Evolutionary conservation across 177 flowering plant species (phyloP).

Genomic region (Vitis hybrid): DNA sequence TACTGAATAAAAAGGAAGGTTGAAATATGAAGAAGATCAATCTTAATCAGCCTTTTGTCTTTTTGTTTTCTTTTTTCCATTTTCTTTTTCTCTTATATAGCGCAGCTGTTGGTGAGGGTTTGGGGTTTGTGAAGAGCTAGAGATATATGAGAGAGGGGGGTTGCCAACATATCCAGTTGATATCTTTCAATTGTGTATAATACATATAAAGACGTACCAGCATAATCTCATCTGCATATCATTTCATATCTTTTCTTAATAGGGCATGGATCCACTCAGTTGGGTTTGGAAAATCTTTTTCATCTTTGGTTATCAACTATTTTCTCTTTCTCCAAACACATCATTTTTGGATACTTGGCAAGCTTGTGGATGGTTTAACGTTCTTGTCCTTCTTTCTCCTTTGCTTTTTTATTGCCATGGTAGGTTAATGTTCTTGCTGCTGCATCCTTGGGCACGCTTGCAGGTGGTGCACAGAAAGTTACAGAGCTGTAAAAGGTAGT

Average conservation of each 20-base stretch:
- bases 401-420: slow-evolving; percentile 10
- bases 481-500: slow-evolving; percentile 14
- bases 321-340: slow-evolving; percentile 8
- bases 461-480: slow-evolving; percentile 17
- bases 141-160: slow-evolving; percentile 1
- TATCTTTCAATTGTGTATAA: slow-evolving; percentile 19
- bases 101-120: slow-evolving; percentile 7
- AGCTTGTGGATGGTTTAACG: neutral
- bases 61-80: neutral
- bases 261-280: slow-evolving; percentile 4
- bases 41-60: neutral
- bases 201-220: slow-evolving; percentile 10
- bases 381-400: neutral
- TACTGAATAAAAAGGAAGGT: too few species aligned
- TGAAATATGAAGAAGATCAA: too few species aligned
- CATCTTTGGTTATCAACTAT: slow-evolving; percentile 6
- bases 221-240: neutral
- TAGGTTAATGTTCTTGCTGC: slow-evolving; percentile 9
- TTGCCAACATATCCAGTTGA: neutral
- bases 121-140: slow-evolving; percentile 12
- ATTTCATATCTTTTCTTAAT: neutral
- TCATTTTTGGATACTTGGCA: slow-evolving; percentile 1
- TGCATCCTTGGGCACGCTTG: slow-evolving; percentile 11
- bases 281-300: neutral
- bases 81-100: neutral